These are phyloP conservation scores for Hyaloperonospora arabidopsidis DNA, from an alignment of 352 stramenopile genomes.

Conservation along the genomic window DNA sequence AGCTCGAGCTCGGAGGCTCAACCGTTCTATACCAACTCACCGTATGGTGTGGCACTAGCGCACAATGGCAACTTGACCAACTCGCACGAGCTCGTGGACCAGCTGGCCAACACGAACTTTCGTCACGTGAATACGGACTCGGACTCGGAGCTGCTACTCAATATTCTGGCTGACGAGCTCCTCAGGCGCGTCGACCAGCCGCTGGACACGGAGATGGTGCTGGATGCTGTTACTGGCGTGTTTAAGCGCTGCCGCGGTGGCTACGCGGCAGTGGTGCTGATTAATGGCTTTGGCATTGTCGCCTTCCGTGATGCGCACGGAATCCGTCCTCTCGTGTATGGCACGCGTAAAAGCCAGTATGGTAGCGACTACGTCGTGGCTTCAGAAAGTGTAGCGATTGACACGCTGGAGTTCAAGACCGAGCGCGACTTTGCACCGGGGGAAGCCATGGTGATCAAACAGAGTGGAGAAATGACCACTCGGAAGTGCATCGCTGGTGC, in stretches of 20 bases:
- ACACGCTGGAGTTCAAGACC: slow-evolving; percentile 95
- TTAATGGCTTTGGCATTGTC: slow-evolving; percentile 96
- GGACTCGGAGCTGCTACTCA: slow-evolving; percentile 98
- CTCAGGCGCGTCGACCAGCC: slow-evolving; percentile 63
- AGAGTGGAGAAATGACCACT: slow-evolving; percentile 78
- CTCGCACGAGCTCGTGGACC: slow-evolving; percentile 90
- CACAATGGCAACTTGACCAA: slow-evolving; percentile 99
- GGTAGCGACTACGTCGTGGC: slow-evolving; percentile 92
- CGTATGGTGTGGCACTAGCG: slow-evolving; percentile 95
- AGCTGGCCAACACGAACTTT: slow-evolving; percentile 88
- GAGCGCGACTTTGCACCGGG: slow-evolving; percentile 93
- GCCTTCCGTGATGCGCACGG: slow-evolving; percentile 97
- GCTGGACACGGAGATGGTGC: slow-evolving; percentile 78
- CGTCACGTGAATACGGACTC: slow-evolving; percentile 98
- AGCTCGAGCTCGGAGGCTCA: slow-evolving; percentile 88
- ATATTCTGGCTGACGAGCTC: slow-evolving; percentile 97
- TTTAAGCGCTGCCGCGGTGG: slow-evolving; percentile 94
- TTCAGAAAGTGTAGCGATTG: slow-evolving; percentile 97
- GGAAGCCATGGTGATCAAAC: slow-evolving; percentile 94
- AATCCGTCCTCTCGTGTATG: slow-evolving; percentile 95
- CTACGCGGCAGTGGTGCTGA: slow-evolving; percentile 95
- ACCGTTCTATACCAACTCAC: slow-evolving; percentile 99
- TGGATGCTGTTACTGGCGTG: slow-evolving; percentile 86
- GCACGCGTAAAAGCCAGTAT: slow-evolving; percentile 73
- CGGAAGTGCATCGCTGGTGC: slow-evolving; percentile 70